A percentile compares a stretch with the other conserved stretches of the same genome.
These are phyloP conservation scores for Barbarea vulgaris DNA, from an alignment of 345 rosid species.

Conservation along the genomic window DNA sequence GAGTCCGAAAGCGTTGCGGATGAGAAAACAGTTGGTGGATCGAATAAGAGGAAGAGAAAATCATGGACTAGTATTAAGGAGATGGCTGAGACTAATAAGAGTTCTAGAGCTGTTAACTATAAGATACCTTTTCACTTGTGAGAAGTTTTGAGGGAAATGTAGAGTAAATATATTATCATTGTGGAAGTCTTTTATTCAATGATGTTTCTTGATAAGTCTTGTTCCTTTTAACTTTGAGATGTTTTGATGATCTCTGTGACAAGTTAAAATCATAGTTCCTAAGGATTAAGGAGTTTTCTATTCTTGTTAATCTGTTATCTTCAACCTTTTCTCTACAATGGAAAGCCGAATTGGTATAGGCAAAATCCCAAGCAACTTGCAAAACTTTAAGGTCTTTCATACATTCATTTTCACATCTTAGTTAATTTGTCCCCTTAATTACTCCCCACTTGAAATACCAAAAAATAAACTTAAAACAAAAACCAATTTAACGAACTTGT, in stretches of 20 bases:
- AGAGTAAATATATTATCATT: background rate
- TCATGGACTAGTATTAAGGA: constrained; percentile 29
- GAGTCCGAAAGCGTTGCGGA: constrained; percentile 4
- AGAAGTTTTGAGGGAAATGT: background rate
- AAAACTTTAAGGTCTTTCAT: no score
- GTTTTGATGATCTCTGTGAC: background rate
- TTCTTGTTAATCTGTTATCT: no score
- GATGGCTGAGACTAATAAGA: constrained; percentile 19
- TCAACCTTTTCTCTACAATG: no score
- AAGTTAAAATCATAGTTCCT: background rate
- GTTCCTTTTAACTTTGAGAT: background rate
- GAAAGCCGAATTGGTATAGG: no score
- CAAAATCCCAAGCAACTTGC: no score
- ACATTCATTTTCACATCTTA: no score
- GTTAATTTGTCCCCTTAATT: no score
- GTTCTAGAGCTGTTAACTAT: background rate
- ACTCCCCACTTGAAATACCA: background rate
- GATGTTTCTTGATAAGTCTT: background rate
- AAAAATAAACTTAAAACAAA: no score
- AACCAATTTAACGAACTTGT: no score
- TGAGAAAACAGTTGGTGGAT: constrained; percentile 37
- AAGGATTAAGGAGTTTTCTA: no score
- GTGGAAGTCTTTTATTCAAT: background rate
- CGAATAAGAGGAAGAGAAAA: constrained; percentile 38
- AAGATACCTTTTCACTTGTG: constrained; percentile 35